A percentile compares a stretch with the other conserved stretches of the same genome.
Evolutionary conservation across 1,139 yeast genomes (phyloP).

Genomic region (Candida labiduridarum): DNA sequence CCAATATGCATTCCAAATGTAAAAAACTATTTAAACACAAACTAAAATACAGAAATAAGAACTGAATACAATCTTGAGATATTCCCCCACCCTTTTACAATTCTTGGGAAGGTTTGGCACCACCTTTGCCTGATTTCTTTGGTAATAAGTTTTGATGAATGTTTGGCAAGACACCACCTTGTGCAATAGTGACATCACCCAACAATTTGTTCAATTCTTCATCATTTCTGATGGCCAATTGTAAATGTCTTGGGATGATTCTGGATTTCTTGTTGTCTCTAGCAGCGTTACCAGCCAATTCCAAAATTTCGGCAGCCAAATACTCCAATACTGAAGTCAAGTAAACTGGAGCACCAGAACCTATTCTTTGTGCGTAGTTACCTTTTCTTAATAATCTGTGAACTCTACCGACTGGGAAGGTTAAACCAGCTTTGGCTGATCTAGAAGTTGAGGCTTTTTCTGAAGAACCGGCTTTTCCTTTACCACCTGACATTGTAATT

Average conservation of each 20-base stretch:
- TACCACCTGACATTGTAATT: constrained; percentile 88
- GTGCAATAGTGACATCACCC: constrained; percentile 72
- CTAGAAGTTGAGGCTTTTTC: constrained; percentile 96
- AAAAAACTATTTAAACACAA: not conserved
- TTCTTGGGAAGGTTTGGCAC: constrained; percentile 79
- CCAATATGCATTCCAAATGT: not conserved
- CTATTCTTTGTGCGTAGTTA: constrained; percentile 98
- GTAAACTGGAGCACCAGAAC: constrained; percentile 98
- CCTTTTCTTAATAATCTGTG: constrained; percentile 97
- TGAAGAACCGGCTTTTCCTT: constrained; percentile 94
- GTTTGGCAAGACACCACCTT: constrained; percentile 98
- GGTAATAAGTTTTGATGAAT: constrained; percentile 94
- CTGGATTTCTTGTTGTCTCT: constrained; percentile 98
- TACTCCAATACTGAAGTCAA: constrained; percentile 95
- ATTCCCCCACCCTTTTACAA: constrained; percentile 25
- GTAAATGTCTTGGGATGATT: constrained; percentile 98
- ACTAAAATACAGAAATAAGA: constrained; percentile 1
- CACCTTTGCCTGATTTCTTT: constrained; percentile 79
- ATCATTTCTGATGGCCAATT: constrained; percentile 97
- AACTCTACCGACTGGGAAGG: constrained; percentile 99
- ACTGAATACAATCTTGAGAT: not conserved
- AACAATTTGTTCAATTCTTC: constrained; percentile 89
- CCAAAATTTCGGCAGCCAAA: constrained; percentile 95
- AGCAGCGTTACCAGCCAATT: constrained; percentile 98
- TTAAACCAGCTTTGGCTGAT: constrained; percentile 97